Base-by-base conservation (phyloP, 2,329 filamentous ascomycete species). In the Beauveria varroae region DNA sequence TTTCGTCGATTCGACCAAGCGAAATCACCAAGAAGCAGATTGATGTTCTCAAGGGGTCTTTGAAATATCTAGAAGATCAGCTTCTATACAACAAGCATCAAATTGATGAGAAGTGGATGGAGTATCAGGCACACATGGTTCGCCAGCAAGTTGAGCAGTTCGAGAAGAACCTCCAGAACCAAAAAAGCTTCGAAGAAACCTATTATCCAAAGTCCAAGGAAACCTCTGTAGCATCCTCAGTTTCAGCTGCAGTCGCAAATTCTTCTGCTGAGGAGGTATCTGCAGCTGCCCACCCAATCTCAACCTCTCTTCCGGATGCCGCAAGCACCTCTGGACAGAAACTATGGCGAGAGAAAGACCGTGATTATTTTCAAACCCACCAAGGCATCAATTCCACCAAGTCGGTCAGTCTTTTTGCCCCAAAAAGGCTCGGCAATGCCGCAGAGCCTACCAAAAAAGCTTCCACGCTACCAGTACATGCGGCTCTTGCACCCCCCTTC, bases 1-100 rank as follows among this genome's bases (percentile, higher is more conserved):
- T 80, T 26, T 85, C 83, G n/a, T 85, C 83, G 7, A 86, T 86
- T 64, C 78, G 78, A 24, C 79, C 79, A 4, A 86, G 83, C 65
- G 81, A 84, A n/a, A 84, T 86, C 65, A 86, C 82, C 8, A 82
- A 75, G 68, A 82, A 81, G 65, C 83, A 86, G 65, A 78, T 86
- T 55, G 76, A 79, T 24, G 72, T 74, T 47, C 76, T 87, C 59
- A 78, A 77, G 46, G 67, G 69, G n/a, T 78, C 78, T n/a, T 74
- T 87, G 63, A 82, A 79, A 66, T 80, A 81, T 62, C 75, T 81
- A 46, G 79, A 86, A 64, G 80, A 83, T 63, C 84, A 87, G 65
- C 70, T 87, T 50, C 78, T 79, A 57, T 85, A 82, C 74, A 86
- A 87, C 68, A 81, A 78, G 65, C 82, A 86, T 64, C 84, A 86